Base-by-base conservation (phyloP, 2,329 filamentous ascomycete genomes). In the Magnaporthiopsis poae region DNA sequence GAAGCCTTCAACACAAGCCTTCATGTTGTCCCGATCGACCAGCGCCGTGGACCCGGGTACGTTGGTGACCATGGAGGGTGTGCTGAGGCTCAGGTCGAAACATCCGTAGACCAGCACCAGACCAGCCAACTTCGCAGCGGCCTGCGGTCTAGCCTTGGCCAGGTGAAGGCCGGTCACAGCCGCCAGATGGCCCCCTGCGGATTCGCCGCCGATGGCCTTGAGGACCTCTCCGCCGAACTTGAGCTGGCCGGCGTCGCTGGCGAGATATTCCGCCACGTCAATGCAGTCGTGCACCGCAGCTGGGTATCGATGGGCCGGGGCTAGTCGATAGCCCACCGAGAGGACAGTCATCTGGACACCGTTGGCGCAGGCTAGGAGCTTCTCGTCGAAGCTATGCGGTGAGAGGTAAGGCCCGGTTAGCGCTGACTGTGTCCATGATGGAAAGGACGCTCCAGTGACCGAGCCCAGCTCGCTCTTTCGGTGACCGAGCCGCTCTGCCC, bases 291-390 rank as follows among this genome's bases (percentile, higher is more conserved):
- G 77, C 4, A 80, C 78, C 0, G 78, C 81, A 0, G 78, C 78
- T 0, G 86, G 85, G 71, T 80, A 87, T 0, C 84, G 83, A 69
- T 86, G 68, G 71, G 88, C 85, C 0, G 86, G 86, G 0, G 85
- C 84, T 25, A 86, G 79, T 35, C 86, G 78, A 72, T 88, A 88
- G 0, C 84, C 85, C 8, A 87, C 79, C 0, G 81, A 84, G 15
- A 88, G 73, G 21, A 83, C 80, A 0, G 80, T 80, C 2, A 85
- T 67, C 56, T 80, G 75, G 62, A 76, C 79, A 35, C 75, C 73
- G 69, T 85, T 78, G 62, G 84, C 82, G 73, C 83, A 80, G 69
- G 76, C 76, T 65, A 82, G 78, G 13, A 87, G 75, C 46, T 80
- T 76, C 0, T 73, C 68, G 70, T 77, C 74, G 31, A 61, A 61